These are phyloP conservation scores for Boechera retrofracta DNA, from an alignment of 345 rosid genomes.

Conservation along the genomic window DNA sequence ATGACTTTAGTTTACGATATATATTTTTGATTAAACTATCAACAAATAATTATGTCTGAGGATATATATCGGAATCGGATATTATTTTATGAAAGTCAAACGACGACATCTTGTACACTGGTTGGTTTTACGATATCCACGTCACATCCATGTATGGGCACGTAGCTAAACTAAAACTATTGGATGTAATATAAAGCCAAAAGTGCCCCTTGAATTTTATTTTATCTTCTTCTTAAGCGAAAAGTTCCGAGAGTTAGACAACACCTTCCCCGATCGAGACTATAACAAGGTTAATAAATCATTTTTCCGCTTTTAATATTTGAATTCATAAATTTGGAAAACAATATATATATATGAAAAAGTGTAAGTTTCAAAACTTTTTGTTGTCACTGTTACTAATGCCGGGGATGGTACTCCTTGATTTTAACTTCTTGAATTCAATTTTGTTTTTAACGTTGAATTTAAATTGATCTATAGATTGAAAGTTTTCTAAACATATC, in stretches of 20 bases:
- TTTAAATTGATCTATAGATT: not conserved
- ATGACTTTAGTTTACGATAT: conserved; percentile 16
- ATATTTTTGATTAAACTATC: not conserved
- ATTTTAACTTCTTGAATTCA: not conserved
- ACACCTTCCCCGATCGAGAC: not conserved
- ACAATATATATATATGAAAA: too few species aligned
- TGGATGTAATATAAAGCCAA: conserved; percentile 29
- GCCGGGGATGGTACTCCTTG: not conserved
- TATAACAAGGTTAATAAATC: not conserved
- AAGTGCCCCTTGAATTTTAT: conserved; percentile 18
- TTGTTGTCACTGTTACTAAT: not conserved
- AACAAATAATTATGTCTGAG: not conserved
- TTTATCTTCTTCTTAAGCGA: not conserved
- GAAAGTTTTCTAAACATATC: not conserved
- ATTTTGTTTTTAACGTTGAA: not conserved
- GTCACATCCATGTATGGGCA: conserved; percentile 26
- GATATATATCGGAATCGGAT: not conserved
- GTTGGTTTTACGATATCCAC: conserved; percentile 36
- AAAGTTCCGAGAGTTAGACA: not conserved
- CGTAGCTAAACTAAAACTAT: conserved; percentile 29
- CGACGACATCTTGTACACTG: conserved; percentile 35
- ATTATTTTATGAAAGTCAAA: conserved; percentile 37
- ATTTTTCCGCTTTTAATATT: not conserved
- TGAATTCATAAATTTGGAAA: not conserved
- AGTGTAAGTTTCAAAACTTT: too few species aligned